phyloP scores from a whole-genome alignment of 2,329 filamentous ascomycete species.

The Moelleriella libera region DNA sequence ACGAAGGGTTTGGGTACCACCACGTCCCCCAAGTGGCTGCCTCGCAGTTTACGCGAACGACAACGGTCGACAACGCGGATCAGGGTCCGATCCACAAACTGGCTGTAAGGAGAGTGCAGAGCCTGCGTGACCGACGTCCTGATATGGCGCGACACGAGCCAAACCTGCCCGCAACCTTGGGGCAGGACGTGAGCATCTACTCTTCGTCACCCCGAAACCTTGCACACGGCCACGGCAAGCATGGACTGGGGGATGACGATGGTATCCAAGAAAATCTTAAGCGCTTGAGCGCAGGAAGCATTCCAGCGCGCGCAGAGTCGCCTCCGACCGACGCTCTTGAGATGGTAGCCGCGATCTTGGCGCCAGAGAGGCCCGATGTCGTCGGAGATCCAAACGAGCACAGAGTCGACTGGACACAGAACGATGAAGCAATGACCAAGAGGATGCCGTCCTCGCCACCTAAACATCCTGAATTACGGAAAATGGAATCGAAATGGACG shows the following conservation, averaged over 20 bases:
- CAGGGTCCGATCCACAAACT: constrained; percentile 9
- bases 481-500: constrained; percentile 34
- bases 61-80: constrained; percentile 28
- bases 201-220: constrained; percentile 12
- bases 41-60: constrained; percentile 37
- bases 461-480: constrained; percentile 20
- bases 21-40: constrained; percentile 41
- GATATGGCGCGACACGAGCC: constrained; percentile 27
- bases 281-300: constrained; percentile 23
- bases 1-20: constrained; percentile 17
- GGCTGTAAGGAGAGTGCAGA: constrained; percentile 22
- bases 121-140: constrained; percentile 20
- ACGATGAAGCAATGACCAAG: constrained; percentile 25
- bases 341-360: constrained; percentile 1
- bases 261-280: constrained; percentile 9
- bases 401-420: constrained; percentile 45
- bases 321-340: constrained; percentile 3
- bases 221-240: constrained; percentile 15
- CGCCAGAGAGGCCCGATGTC: constrained; percentile 1
- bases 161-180: constrained; percentile 21
- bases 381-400: constrained; percentile 16
- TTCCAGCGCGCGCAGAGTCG: constrained; percentile 9
- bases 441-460: background rate
- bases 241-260: constrained; percentile 6
- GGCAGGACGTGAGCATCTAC: constrained; percentile 12